These are phyloP conservation scores for Chaetomiaceae sp. DNA, from an alignment of 2,329 filamentous ascomycete genomes.

Conservation along the genomic window DNA sequence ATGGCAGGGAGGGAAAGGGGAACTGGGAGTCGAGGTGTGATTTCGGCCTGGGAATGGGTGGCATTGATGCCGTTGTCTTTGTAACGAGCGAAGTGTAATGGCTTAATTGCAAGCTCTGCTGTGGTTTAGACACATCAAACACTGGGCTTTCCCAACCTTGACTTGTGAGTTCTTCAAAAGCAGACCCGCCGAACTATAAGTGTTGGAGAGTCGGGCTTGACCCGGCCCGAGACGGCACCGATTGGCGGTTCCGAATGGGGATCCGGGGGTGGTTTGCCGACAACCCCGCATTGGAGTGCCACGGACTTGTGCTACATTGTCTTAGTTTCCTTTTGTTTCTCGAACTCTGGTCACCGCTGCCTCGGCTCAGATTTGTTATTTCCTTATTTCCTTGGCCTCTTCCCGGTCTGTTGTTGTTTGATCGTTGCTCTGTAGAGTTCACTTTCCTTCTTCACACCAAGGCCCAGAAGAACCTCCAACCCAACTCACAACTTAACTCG, in stretches of 20 bases:
- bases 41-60: too few relatives aligned
- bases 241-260: slow-evolving; percentile 3
- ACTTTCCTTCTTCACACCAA: background rate
- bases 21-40: too few relatives aligned
- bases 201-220: too few relatives aligned
- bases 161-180: too few relatives aligned
- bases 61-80: too few relatives aligned
- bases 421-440: background rate
- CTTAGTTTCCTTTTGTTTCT: background rate
- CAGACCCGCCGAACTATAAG: background rate
- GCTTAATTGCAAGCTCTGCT: too few relatives aligned
- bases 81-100: too few relatives aligned
- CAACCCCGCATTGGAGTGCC: slow-evolving; percentile 12
- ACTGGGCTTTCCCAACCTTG: too few relatives aligned
- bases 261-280: slow-evolving; percentile 14
- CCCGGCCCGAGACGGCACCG: slow-evolving; percentile 15
- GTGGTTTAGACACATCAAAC: too few relatives aligned
- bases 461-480: too few relatives aligned
- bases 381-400: background rate
- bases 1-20: too few relatives aligned
- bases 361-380: background rate
- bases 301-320: background rate
- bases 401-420: background rate
- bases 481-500: too few relatives aligned
- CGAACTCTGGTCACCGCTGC: background rate